Evolutionary conservation across 345 rosid species (phyloP).

Genomic region (Corymbia maculata): DNA sequence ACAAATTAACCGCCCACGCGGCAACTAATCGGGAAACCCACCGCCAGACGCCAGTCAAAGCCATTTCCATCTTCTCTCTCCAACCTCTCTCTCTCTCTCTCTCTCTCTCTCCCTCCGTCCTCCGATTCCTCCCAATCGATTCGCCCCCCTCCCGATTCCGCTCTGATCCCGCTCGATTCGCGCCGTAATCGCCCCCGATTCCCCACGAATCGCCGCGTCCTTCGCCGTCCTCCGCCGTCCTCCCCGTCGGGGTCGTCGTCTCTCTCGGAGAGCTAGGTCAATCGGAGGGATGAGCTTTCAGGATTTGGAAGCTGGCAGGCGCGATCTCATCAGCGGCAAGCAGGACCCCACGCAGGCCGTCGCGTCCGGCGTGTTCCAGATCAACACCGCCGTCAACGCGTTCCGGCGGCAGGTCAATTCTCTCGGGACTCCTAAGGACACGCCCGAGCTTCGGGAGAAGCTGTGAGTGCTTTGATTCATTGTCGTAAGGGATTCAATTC

Average conservation of each 20-base stretch:
- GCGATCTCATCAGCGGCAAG: conserved; percentile 2
- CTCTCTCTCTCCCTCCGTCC: not conserved
- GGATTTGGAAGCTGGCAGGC: conserved; percentile 5
- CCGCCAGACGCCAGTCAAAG: not conserved
- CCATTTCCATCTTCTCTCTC: not conserved
- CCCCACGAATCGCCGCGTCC: not conserved
- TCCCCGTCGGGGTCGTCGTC: not conserved
- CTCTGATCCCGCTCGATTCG: not conserved
- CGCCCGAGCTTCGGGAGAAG: conserved; percentile 11
- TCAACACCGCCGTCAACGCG: conserved; percentile 10
- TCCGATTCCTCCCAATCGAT: not conserved
- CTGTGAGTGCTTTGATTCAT: conserved; percentile 3
- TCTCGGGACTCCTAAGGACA: conserved; percentile 10
- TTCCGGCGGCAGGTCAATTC: conserved; percentile 8
- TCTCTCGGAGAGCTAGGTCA: not conserved
- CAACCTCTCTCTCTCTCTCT: not conserved
- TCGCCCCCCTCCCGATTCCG: not conserved
- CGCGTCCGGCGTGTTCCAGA: conserved; percentile 7
- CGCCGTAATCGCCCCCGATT: not conserved
- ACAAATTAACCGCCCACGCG: not conserved
- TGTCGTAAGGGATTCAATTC: not conserved
- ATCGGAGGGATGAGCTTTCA: conserved; percentile 9
- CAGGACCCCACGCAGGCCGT: conserved; percentile 7
- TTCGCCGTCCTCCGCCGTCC: not conserved
- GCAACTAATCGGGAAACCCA: not conserved